A percentile compares a stretch with the other conserved stretches of the same genome.
Evolutionary conservation across 148 eudicot genomes (phyloP).

Genomic region (Talinum fruticosum): DNA sequence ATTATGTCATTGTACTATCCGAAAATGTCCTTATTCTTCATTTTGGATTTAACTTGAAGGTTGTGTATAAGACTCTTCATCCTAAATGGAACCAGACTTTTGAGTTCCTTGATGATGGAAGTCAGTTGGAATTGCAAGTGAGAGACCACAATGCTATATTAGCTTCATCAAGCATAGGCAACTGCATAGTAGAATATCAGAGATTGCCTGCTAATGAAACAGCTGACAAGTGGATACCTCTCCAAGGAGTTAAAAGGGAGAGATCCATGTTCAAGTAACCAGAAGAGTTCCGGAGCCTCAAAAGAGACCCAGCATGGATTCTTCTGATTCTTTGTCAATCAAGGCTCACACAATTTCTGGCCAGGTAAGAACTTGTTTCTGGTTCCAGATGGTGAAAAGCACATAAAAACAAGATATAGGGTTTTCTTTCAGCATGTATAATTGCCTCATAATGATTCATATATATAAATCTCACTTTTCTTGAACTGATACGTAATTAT

Average conservation of each 20-base stretch:
- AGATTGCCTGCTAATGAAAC: slow-evolving; percentile 67
- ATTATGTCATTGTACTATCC: background rate
- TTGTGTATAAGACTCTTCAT: slow-evolving; percentile 62
- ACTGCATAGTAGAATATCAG: slow-evolving; percentile 84
- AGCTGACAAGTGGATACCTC: slow-evolving; percentile 91
- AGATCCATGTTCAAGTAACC: slow-evolving; percentile 78
- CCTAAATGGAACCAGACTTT: slow-evolving; percentile 91
- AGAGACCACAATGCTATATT: slow-evolving; percentile 81
- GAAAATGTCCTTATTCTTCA: background rate
- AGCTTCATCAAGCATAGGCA: slow-evolving; percentile 77
- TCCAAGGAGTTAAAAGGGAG: slow-evolving; percentile 92
- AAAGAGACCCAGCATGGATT: slow-evolving; percentile 45
- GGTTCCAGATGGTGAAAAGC: background rate
- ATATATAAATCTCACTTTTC: background rate
- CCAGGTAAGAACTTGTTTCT: slow-evolving; percentile 43
- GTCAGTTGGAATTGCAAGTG: slow-evolving; percentile 65
- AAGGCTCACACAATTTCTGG: slow-evolving; percentile 53
- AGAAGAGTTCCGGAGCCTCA: slow-evolving; percentile 64
- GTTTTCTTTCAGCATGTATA: background rate
- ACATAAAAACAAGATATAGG: background rate
- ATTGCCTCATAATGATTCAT: no score
- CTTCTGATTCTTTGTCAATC: slow-evolving; percentile 48
- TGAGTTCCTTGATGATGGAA: slow-evolving; percentile 83
- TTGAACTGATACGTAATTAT: background rate
- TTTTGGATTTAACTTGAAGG: slow-evolving; percentile 41